Base-by-base conservation (phyloP, 257 asterid species). In the Ophiorrhiza pumila region DNA sequence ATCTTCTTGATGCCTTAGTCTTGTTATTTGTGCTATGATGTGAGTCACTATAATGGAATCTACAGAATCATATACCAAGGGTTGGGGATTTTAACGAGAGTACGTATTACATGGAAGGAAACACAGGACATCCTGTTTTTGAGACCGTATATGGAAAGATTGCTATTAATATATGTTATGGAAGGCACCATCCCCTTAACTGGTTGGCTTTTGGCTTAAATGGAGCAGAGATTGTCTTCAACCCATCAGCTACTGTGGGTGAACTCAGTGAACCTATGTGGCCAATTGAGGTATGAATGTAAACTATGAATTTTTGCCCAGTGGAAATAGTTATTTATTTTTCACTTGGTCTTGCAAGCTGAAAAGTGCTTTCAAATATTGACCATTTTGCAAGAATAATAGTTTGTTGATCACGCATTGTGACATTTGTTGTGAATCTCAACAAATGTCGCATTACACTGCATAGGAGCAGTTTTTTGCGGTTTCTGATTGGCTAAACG, bases 191-290 rank as follows among this genome's bases (percentile, higher is more conserved):
- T 78, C 98, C 98, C 47, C 81, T 91, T 68, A 94, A 94, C 87
- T 91, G 98, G 98, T 81, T 91, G 77, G 97, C 97, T 22, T 94
- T 91, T 14, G 96, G 98, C 76, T 82, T 94, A 76, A 94, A 94
- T 66, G 97, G 97, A 1, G 98, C 98, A 17, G 98, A 94, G 84
- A 91, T 94, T 71, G 91, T 94, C 65, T 91, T 94, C 72, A 91
- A 94, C 79, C 98, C 98, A 25, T 91, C 98, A 10, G 97, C 98
- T 69, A 94, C 97, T 31, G 98, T 94, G 42, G 98, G 97, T 60
- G 98, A 91, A 78, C 97, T 94, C 79, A 94, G 98, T 46, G 98
- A 94, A 88, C 97, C 98, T 43, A 94, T 94, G 98, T 94, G 98
- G 98, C 91, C 98, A 76, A 84, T 94, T 31, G 98, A 94, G 98